Conservation (phyloP, 192 early-diverging fungal species). For the Lunasporangiospora selenospora region DNA sequence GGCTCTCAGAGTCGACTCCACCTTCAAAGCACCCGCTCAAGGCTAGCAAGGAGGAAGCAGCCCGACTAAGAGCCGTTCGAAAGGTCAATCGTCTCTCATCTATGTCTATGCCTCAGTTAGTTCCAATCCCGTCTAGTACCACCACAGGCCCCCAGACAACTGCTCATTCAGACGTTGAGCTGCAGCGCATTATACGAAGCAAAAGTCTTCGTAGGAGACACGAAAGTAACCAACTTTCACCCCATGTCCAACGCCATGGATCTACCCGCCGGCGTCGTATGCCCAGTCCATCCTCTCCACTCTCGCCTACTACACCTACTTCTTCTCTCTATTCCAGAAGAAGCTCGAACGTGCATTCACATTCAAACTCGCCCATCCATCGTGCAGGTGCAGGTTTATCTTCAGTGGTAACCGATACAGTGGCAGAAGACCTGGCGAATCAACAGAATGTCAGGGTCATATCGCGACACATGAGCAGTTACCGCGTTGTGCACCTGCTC, state of each 20-base stretch:
- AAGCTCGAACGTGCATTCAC: too few species aligned
- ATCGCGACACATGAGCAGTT: conserved; percentile 24
- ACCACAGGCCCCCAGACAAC: not conserved
- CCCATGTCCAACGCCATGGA: not conserved
- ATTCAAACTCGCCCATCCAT: conserved; percentile 10
- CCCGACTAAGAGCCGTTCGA: not conserved
- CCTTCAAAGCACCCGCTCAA: not conserved
- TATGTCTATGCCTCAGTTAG: conserved; percentile 5
- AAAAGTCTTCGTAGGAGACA: not conserved
- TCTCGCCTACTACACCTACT: conserved; percentile 8
- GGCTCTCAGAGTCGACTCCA: too few species aligned
- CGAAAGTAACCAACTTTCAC: conserved; percentile 9
- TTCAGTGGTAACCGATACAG: not conserved
- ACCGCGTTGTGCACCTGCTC: conserved; percentile 29
- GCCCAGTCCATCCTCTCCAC: not conserved
- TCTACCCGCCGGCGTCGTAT: not conserved
- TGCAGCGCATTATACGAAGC: not conserved
- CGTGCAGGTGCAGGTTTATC: not conserved
- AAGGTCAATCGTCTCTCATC: not conserved
- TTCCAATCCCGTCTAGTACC: not conserved
- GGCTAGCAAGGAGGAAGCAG: not conserved
- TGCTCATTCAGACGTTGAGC: conserved; percentile 2
- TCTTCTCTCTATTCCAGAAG: conserved; percentile 4
- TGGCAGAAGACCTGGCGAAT: conserved; percentile 1
- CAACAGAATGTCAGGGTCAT: conserved; percentile 17